phyloP scores from a whole-genome alignment of 345 rosid species.

The Brassica nigra region DNA sequence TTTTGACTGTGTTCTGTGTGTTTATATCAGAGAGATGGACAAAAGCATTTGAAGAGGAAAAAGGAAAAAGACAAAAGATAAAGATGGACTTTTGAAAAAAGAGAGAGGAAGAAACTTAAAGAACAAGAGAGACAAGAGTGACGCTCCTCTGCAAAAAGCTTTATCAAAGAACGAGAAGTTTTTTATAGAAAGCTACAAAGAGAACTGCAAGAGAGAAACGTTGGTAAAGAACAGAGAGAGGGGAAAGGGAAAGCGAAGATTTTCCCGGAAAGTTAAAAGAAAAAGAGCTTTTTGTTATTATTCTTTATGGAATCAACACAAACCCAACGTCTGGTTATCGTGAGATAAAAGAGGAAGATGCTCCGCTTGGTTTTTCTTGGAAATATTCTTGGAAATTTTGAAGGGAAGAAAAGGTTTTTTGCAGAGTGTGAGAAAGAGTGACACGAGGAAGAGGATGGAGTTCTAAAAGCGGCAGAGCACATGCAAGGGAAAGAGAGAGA shows the following conservation, averaged over 20 bases:
- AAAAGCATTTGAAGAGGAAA: constrained; percentile 38
- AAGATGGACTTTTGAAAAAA: constrained; percentile 9
- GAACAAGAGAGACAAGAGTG: constrained; percentile 28
- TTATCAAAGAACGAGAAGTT: constrained; percentile 31
- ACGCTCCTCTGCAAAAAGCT: constrained; percentile 18
- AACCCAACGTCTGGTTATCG: constrained; percentile 9
- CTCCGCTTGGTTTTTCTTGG: constrained; percentile 30
- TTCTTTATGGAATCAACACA: constrained; percentile 31
- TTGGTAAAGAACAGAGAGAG: neutral
- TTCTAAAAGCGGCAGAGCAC: constrained; percentile 42
- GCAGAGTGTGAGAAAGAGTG: constrained; percentile 38
- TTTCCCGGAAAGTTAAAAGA: constrained; percentile 29
- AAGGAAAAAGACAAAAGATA: constrained; percentile 43
- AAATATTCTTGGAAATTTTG: constrained; percentile 30
- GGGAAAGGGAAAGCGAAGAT: constrained; percentile 8
- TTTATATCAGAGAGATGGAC: constrained; percentile 32
- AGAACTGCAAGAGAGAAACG: neutral
- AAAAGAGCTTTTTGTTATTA: constrained; percentile 36
- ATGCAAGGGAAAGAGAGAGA: constrained; percentile 30
- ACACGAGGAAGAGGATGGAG: constrained; percentile 38
- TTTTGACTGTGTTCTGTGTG: constrained; percentile 16
- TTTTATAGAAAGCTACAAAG: constrained; percentile 21
- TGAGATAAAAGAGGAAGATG: constrained; percentile 35
- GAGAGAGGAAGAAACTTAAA: constrained; percentile 28
- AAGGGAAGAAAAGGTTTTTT: constrained; percentile 9